These are phyloP conservation scores for Thraustochytrium striatum DNA, from an alignment of 352 stramenopile species.

Conservation along the genomic window DNA sequence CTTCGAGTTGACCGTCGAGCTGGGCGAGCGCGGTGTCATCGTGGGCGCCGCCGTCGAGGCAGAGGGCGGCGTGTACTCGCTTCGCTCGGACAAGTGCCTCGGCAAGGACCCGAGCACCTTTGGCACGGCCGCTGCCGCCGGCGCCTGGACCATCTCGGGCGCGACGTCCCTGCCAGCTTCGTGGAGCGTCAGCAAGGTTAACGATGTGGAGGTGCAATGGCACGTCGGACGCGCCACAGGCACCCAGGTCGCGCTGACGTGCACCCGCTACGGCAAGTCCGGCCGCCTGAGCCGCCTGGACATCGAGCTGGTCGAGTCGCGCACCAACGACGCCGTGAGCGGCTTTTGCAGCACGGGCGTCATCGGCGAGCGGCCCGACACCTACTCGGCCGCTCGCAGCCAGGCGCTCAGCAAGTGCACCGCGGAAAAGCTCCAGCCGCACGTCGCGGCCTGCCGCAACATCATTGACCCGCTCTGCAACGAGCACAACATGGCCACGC, in stretches of 20 bases:
- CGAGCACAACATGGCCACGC: not conserved
- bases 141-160: not conserved
- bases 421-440: not conserved
- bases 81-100: slow-evolving; percentile 2
- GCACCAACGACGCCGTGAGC: not conserved
- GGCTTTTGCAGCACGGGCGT: not conserved
- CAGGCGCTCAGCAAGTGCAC: slow-evolving; percentile 14
- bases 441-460: slow-evolving; percentile 2
- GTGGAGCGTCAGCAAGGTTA: not conserved
- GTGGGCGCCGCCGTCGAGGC: not conserved
- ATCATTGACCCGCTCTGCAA: slow-evolving; percentile 6
- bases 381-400: not conserved
- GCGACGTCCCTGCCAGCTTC: not conserved
- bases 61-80: not conserved
- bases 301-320: not conserved
- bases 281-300: not conserved
- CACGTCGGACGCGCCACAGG: slow-evolving; percentile 5
- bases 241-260: not conserved
- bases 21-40: slow-evolving; percentile 34
- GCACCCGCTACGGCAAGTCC: not conserved
- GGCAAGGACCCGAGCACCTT: too few species aligned
- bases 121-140: not conserved
- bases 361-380: slow-evolving; percentile 9
- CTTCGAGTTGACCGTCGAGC: slow-evolving; percentile 3
- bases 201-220: slow-evolving; percentile 7